Percentiles rank a stretch among this genome's conserved stretches.
Conservation (phyloP, 2,329 filamentous ascomycete species). For the Phoma sp. region DNA sequence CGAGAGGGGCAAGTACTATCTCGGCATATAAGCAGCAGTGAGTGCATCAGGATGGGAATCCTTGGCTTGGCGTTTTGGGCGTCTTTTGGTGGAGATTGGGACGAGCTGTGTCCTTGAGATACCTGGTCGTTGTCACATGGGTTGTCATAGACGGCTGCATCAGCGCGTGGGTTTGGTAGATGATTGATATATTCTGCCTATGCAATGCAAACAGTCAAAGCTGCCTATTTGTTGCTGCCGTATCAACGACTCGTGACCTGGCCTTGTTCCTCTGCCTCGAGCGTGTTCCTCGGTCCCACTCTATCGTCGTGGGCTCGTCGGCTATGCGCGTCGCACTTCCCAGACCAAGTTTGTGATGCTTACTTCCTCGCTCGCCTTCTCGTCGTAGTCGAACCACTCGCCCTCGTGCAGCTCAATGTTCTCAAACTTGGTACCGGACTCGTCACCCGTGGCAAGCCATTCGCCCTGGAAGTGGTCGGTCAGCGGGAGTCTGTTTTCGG, state of each 20-base stretch:
- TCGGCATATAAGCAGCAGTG: constrained; percentile 53
- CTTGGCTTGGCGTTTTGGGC: neutral
- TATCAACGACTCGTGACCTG: neutral
- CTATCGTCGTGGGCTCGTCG: neutral
- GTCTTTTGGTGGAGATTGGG: neutral
- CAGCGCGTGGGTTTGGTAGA: constrained; percentile 7
- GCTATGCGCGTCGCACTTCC: constrained; percentile 76
- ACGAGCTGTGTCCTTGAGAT: neutral
- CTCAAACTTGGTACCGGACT: constrained; percentile 82
- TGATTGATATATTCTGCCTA: neutral
- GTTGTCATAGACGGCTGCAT: constrained; percentile 13
- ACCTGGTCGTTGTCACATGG: neutral
- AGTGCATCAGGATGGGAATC: neutral
- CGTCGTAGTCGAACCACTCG: constrained; percentile 98
- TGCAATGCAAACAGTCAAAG: neutral
- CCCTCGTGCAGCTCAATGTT: constrained; percentile 84
- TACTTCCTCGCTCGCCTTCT: constrained; percentile 90
- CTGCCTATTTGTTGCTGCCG: neutral
- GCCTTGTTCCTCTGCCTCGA: no score
- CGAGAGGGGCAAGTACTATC: constrained; percentile 66
- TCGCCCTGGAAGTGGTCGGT: constrained; percentile 69
- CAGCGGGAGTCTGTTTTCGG: no score
- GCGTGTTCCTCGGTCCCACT: neutral
- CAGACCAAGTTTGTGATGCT: constrained; percentile 89
- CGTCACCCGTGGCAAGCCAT: constrained; percentile 83